Base-by-base conservation (phyloP, 257 asterid species). In the Nicotiana paniculata region DNA sequence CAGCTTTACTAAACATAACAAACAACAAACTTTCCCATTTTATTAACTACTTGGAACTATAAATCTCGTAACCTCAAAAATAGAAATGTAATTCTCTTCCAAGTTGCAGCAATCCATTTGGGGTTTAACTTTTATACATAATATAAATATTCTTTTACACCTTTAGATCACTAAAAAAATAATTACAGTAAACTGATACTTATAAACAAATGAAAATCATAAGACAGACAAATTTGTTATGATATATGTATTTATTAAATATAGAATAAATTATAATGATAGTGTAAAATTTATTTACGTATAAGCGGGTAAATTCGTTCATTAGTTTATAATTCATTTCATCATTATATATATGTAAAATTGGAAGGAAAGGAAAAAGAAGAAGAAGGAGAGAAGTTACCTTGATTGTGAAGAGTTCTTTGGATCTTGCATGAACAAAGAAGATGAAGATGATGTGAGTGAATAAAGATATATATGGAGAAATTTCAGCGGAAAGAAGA, bases 371-470 rank as follows among this genome's bases (percentile, higher is more conserved):
- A 32, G 33, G 33, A 32, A 28, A 28, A 28, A 39, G 55, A 12
- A 53, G 18, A 53, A 0, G 58, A 5, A 12, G 59, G 18, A 26
- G 13, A 57, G 78, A 13, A 59, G 33, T 81, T 83, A 86, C 91
- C 91, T 87, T 82, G 91, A 16, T 37, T 87, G 87, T 55, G 91
- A 79, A 18, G 90, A 81, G 80, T 66, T 79, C 76, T 85, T 85
- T 30, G 90, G 90, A 87, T 85, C 91, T 87, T 89, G 91, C 90
- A 89, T 89, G 84, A 87, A 87, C 89, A 85, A 26, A 83, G 64
- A 82, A 79, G 82, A 77, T 62, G 57, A 70, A 15, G 12, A 68
- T 77, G 59, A 6, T 51, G 28, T 24, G 51, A 35, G 32, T 68
- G 55, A 55, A 16, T 37, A 57, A 37, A 43, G 30, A 80, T 65